Percentiles rank a stretch among this genome's conserved stretches.
Evolutionary conservation across 306 rosid species (phyloP).

Genomic region (Cicer bijugum): DNA sequence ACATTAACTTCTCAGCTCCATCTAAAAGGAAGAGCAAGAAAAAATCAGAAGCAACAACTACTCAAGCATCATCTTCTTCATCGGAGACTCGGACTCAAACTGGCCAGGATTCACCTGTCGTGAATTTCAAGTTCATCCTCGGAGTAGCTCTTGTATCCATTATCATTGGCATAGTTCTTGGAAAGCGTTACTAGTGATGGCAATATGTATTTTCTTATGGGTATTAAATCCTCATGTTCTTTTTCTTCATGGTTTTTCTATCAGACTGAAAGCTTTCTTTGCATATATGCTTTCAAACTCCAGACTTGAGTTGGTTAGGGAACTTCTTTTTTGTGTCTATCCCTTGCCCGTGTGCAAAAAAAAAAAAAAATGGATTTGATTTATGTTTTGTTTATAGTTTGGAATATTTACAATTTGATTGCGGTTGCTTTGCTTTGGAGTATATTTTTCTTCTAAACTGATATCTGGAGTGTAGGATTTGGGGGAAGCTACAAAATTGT

Average conservation of each 20-base stretch:
- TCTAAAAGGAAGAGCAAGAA: slow-evolving; percentile 83
- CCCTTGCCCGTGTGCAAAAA: slow-evolving; percentile 64
- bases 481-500: slow-evolving; percentile 32
- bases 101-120: slow-evolving; percentile 57
- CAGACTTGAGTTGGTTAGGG: slow-evolving; percentile 60
- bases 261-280: slow-evolving; percentile 56
- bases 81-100: slow-evolving; percentile 51
- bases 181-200: slow-evolving; percentile 69
- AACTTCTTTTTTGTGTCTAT: slow-evolving; percentile 59
- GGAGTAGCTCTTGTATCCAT: slow-evolving; percentile 79
- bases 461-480: slow-evolving; percentile 8
- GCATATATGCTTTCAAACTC: slow-evolving; percentile 50
- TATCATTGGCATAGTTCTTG: slow-evolving; percentile 80
- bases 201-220: slow-evolving; percentile 16
- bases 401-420: slow-evolving; percentile 44
- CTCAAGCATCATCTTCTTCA: slow-evolving; percentile 61
- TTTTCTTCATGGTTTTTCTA: slow-evolving; percentile 28
- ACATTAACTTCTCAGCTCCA: slow-evolving; percentile 66
- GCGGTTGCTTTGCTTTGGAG: slow-evolving; percentile 32
- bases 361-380: slow-evolving; percentile 48
- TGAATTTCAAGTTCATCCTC: slow-evolving; percentile 61
- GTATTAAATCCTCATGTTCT: slow-evolving; percentile 17
- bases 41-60: slow-evolving; percentile 64
- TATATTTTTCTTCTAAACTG: slow-evolving; percentile 28
- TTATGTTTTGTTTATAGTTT: slow-evolving; percentile 47